Conservation (phyloP, 2,329 filamentous ascomycete species). For the Alternaria ethzedia region DNA sequence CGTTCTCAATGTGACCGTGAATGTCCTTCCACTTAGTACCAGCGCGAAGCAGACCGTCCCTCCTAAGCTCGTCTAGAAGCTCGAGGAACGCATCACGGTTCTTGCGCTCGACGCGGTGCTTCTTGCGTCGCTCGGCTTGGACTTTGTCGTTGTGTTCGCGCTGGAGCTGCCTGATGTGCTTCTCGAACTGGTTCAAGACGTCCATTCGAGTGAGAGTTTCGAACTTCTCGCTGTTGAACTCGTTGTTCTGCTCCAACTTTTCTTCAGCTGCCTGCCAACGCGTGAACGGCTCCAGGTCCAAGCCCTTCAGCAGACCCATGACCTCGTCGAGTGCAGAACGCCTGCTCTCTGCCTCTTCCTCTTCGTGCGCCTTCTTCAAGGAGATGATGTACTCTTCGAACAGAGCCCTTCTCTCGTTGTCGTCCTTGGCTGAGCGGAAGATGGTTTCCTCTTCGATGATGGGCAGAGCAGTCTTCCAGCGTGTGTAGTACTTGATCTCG, state of each 20-base stretch:
- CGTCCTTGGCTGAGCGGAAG: constrained; percentile 88
- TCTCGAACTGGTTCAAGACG: constrained; percentile 90
- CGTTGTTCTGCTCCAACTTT: constrained; percentile 77
- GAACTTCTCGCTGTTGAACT: constrained; percentile 83
- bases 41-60: constrained; percentile 82
- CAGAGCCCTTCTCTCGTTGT: constrained; percentile 84
- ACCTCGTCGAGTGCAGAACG: constrained; percentile 87
- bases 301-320: constrained; percentile 74
- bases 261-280: constrained; percentile 91
- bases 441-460: constrained; percentile 96
- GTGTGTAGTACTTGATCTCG: constrained; percentile 95
- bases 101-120: constrained; percentile 81
- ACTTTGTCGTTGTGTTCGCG: constrained; percentile 88
- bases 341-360: constrained; percentile 73
- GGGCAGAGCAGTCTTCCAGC: constrained; percentile 93
- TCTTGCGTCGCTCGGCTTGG: constrained; percentile 84
- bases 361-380: constrained; percentile 79
- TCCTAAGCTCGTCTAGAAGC: constrained; percentile 76
- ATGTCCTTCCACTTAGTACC: constrained; percentile 90
- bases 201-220: constrained; percentile 85
- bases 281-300: constrained; percentile 90
- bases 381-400: constrained; percentile 93
- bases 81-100: constrained; percentile 80
- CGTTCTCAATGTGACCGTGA: constrained; percentile 74
- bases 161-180: constrained; percentile 91